These are phyloP conservation scores for Sphagnum fallax DNA, from an alignment of 228 moss, liverwort and hornwort species.

Conservation along the genomic window DNA sequence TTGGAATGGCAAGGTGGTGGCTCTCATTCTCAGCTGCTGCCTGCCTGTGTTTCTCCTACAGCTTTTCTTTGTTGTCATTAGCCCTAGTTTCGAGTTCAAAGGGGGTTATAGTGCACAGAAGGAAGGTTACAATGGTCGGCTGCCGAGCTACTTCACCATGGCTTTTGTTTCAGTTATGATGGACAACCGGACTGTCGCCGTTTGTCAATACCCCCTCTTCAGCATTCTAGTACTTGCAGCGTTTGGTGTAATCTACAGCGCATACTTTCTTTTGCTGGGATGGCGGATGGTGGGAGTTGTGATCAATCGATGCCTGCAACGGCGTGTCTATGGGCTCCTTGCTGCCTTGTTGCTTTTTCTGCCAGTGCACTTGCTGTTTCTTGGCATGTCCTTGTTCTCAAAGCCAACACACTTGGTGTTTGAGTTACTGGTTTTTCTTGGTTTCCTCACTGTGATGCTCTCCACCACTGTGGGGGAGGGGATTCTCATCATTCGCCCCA, in stretches of 20 bases:
- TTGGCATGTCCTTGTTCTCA: conserved; percentile 77
- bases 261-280: conserved; percentile 78
- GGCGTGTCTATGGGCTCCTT: conserved; percentile 76
- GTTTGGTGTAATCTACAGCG: conserved; percentile 71
- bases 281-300: conserved; percentile 85
- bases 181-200: conserved; percentile 48
- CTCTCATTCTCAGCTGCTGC: conserved; percentile 68
- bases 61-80: conserved; percentile 80
- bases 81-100: conserved; percentile 59
- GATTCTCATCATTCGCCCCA: conserved; percentile 80
- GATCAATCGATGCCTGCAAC: conserved; percentile 80
- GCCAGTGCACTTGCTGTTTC: conserved; percentile 78
- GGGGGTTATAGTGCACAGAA: conserved; percentile 48
- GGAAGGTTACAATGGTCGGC: conserved; percentile 70
- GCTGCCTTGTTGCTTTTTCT: conserved; percentile 65
- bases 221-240: conserved; percentile 78
- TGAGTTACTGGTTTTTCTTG: conserved; percentile 79
- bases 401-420: conserved; percentile 60
- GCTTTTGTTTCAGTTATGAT: conserved; percentile 53
- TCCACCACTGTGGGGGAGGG: conserved; percentile 90
- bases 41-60: conserved; percentile 87
- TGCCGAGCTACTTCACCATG: conserved; percentile 83
- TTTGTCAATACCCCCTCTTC: conserved; percentile 86
- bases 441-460: conserved; percentile 76
- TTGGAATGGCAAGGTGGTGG: conserved; percentile 92